Percentiles rank a stretch among this genome's conserved stretches.
Conservation (phyloP, 225 moss, liverwort and hornwort genomes). For the Rhytidiadelphus loreus region DNA sequence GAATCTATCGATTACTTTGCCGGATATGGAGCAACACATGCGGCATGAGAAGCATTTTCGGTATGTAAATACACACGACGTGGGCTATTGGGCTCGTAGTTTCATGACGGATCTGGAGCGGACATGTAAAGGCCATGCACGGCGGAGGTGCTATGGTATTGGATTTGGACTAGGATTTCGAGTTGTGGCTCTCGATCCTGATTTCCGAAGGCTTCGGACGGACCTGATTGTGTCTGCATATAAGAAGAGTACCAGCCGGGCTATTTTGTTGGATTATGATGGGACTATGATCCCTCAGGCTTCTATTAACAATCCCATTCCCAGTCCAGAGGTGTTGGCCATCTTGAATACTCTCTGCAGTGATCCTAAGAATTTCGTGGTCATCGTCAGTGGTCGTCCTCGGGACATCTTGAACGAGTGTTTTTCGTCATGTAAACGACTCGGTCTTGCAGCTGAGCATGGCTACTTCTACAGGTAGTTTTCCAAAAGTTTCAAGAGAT, state of each 20-base stretch:
- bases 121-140: constrained; percentile 69
- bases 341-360: constrained; percentile 76
- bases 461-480: constrained; percentile 80
- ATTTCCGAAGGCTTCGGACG: constrained; percentile 73
- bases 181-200: constrained; percentile 83
- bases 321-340: constrained; percentile 52
- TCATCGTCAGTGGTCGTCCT: constrained; percentile 80
- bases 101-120: constrained; percentile 83
- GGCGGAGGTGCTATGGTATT: constrained; percentile 65
- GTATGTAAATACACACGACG: constrained; percentile 70
- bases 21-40: constrained; percentile 57
- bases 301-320: constrained; percentile 62
- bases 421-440: constrained; percentile 51
- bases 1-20: constrained; percentile 71
- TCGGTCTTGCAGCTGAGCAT: constrained; percentile 90
- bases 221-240: constrained; percentile 76
- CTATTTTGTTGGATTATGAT: constrained; percentile 80
- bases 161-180: constrained; percentile 87
- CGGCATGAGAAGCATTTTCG: constrained; percentile 87
- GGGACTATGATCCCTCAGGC: constrained; percentile 92
- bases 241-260: constrained; percentile 42
- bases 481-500: neutral
- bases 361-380: constrained; percentile 75
- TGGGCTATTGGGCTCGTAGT: constrained; percentile 83
- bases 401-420: constrained; percentile 55